phyloP scores from a whole-genome alignment of 2,329 filamentous ascomycete species.

The Neonectria coccinea region DNA sequence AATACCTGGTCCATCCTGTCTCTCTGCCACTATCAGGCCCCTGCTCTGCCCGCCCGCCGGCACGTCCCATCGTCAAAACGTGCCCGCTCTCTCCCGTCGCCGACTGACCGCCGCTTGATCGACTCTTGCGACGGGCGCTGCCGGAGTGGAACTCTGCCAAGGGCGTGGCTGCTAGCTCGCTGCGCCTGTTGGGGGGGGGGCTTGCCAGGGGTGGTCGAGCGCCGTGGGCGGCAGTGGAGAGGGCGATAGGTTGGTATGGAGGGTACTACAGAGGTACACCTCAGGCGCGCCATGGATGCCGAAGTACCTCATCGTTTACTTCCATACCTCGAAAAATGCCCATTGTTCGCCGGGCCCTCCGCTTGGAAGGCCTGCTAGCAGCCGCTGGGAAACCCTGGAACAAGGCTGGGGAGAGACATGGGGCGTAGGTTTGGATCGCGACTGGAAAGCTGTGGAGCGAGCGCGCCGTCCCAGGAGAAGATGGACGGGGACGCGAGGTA shows the following conservation, averaged over 20 bases:
- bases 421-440: background rate
- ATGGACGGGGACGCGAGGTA: background rate
- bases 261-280: background rate
- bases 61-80: conserved; percentile 22
- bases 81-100: conserved; percentile 19
- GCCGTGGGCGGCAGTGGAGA: background rate
- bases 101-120: conserved; percentile 47
- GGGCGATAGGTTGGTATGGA: too few species aligned
- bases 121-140: conserved; percentile 40
- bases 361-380: conserved; percentile 15
- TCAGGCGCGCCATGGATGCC: background rate
- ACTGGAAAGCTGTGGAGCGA: conserved; percentile 11
- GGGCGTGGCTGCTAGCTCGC: conserved; percentile 40
- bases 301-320: conserved; percentile 11
- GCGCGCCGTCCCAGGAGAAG: background rate
- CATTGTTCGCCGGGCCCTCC: conserved; percentile 17
- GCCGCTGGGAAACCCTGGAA: conserved; percentile 13
- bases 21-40: conserved; percentile 28
- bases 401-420: background rate
- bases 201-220: conserved; percentile 2
- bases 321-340: conserved; percentile 8
- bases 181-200: conserved; percentile 38
- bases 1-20: background rate
- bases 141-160: conserved; percentile 42
- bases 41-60: conserved; percentile 32